Percentiles rank a stretch among this genome's conserved stretches.
Evolutionary conservation across 2,329 filamentous ascomycete genomes (phyloP).

Genomic region (Mycosphaerella sp.): DNA sequence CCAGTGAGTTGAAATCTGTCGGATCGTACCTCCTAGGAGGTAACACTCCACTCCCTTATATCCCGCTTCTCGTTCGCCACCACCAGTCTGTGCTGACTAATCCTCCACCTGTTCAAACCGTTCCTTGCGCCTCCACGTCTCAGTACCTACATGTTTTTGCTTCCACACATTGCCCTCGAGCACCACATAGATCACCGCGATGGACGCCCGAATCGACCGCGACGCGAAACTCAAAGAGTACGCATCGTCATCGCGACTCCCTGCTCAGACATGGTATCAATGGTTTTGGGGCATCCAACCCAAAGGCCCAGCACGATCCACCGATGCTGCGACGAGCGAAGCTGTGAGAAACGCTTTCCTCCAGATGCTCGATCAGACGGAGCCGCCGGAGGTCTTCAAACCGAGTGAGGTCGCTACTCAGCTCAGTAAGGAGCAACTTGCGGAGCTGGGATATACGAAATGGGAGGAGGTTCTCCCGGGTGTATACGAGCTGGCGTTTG

Average conservation of each 20-base stretch:
- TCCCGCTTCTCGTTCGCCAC: no score
- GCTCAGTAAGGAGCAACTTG: slow-evolving; percentile 38
- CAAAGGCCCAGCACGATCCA: slow-evolving; percentile 16
- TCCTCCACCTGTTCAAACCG: no score
- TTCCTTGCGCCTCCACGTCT: no score
- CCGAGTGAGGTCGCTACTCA: slow-evolving; percentile 45
- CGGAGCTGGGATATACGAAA: slow-evolving; percentile 29
- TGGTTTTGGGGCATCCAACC: slow-evolving; percentile 14
- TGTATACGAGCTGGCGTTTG: slow-evolving; percentile 42
- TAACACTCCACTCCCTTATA: no score
- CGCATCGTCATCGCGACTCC: slow-evolving; percentile 16
- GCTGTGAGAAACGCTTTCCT: slow-evolving; percentile 23
- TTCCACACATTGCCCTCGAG: no score
- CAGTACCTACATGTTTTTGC: no score
- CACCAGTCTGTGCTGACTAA: no score
- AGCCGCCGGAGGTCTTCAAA: slow-evolving; percentile 46
- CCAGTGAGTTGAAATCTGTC: no score
- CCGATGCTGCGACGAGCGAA: slow-evolving; percentile 26
- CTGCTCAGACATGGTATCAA: slow-evolving; percentile 23
- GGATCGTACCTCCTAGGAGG: no score
- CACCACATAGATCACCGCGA: neutral
- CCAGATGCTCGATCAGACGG: slow-evolving; percentile 28
- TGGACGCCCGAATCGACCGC: slow-evolving; percentile 23
- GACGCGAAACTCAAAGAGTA: slow-evolving; percentile 18
- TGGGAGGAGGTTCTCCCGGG: slow-evolving; percentile 44